Conservation (phyloP, 495 filamentous ascomycete species). For the Alectoria sarmentosa region DNA sequence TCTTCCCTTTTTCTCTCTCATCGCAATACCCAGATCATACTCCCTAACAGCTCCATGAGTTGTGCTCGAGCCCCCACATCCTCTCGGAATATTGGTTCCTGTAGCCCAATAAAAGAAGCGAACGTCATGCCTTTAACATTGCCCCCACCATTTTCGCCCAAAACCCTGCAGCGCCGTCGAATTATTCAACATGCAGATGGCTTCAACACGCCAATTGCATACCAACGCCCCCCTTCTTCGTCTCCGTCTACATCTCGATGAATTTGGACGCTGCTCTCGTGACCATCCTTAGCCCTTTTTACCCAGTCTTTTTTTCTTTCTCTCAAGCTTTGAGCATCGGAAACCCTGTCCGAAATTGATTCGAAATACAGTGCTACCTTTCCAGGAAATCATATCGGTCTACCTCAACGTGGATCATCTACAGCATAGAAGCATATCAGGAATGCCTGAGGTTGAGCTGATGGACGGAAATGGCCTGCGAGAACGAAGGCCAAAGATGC, state of each 20-base stretch:
- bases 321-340: not conserved
- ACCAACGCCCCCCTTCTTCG: not conserved
- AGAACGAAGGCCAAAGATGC: constrained; percentile 19
- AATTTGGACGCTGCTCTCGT: constrained; percentile 1
- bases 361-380: not conserved
- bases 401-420: constrained; percentile 4
- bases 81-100: not conserved
- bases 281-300: not conserved
- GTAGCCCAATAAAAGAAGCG: not conserved
- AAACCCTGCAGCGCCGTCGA: not conserved
- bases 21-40: no score
- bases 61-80: not conserved
- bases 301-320: not conserved
- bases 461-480: constrained; percentile 18
- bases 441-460: not conserved
- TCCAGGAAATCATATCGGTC: not conserved
- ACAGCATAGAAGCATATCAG: not conserved
- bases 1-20: not conserved
- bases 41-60: not conserved
- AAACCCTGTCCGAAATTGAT: not conserved
- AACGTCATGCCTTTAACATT: constrained; percentile 5
- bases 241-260: not conserved
- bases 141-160: constrained; percentile 1
- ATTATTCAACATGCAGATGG: constrained; percentile 2
- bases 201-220: constrained; percentile 13